phyloP scores from a whole-genome alignment of 2,329 filamentous ascomycete species.

The Tolypocladium paradoxum region DNA sequence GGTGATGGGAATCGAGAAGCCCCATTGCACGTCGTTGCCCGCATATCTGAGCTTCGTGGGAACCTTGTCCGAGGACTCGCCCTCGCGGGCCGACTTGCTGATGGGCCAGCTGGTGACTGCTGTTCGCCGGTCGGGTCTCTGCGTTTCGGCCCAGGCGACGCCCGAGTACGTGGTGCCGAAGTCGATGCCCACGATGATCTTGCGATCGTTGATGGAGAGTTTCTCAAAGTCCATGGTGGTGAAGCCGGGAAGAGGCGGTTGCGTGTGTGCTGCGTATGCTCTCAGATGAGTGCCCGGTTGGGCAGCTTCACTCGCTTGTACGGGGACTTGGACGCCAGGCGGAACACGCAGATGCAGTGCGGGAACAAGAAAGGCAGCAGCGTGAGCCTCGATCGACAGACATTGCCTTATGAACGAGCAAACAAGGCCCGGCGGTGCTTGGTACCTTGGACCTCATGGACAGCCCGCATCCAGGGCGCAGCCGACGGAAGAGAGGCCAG shows the following conservation, averaged over 20 bases:
- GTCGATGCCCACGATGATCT: constrained; percentile 38
- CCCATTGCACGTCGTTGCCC: constrained; percentile 29
- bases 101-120: constrained; percentile 32
- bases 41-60: constrained; percentile 33
- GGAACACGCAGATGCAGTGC: no score
- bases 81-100: constrained; percentile 21
- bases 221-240: neutral
- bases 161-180: constrained; percentile 45
- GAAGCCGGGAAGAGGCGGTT: no score
- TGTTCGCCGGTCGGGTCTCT: constrained; percentile 22
- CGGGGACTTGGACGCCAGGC: no score
- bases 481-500: no score
- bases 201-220: constrained; percentile 15
- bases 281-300: no score
- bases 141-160: constrained; percentile 35
- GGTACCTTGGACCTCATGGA: no score
- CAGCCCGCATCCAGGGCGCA: no score
- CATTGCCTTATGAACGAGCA: neutral
- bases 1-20: constrained; percentile 29
- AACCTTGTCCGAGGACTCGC: constrained; percentile 32
- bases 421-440: neutral
- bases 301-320: neutral
- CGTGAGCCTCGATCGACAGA: neutral
- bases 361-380: neutral
- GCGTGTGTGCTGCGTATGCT: neutral